Conservation (phyloP, 305 asterid genomes). For the Rubia peregrina region DNA sequence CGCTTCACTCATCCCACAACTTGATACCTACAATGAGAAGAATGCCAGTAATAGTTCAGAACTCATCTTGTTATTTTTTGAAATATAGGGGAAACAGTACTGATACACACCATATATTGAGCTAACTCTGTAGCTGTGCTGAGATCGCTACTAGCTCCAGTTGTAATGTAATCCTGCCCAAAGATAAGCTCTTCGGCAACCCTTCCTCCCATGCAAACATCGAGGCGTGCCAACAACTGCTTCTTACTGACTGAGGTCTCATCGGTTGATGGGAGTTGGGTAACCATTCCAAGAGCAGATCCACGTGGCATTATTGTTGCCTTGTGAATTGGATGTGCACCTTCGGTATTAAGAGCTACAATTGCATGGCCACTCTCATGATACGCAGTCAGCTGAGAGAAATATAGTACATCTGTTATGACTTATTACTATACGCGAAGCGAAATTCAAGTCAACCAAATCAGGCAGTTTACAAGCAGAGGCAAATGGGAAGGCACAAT, state of each 20-base stretch:
- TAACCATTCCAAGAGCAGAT: conserved; percentile 94
- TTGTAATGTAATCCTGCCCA: conserved; percentile 75
- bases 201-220: conserved; percentile 98
- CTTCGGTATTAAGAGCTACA: conserved; percentile 88
- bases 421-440: not conserved
- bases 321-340: conserved; percentile 95
- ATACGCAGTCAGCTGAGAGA: conserved; percentile 85
- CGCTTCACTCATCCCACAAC: conserved; percentile 91
- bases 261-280: conserved; percentile 90
- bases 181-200: conserved; percentile 94
- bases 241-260: conserved; percentile 92
- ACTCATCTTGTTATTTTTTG: conserved; percentile 2
- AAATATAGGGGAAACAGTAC: not conserved
- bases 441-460: not conserved
- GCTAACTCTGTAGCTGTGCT: conserved; percentile 91
- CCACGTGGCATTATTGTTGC: conserved; percentile 96
- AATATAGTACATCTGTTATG: not conserved
- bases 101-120: conserved; percentile 59
- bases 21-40: conserved; percentile 48
- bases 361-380: conserved; percentile 98
- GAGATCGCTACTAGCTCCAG: conserved; percentile 93
- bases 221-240: conserved; percentile 88
- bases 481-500: not conserved
- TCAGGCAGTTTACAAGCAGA: not conserved
- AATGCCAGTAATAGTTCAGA: not conserved